These are phyloP conservation scores for Triangularia verruculosa DNA, from an alignment of 2,329 filamentous ascomycete genomes.

Conservation along the genomic window DNA sequence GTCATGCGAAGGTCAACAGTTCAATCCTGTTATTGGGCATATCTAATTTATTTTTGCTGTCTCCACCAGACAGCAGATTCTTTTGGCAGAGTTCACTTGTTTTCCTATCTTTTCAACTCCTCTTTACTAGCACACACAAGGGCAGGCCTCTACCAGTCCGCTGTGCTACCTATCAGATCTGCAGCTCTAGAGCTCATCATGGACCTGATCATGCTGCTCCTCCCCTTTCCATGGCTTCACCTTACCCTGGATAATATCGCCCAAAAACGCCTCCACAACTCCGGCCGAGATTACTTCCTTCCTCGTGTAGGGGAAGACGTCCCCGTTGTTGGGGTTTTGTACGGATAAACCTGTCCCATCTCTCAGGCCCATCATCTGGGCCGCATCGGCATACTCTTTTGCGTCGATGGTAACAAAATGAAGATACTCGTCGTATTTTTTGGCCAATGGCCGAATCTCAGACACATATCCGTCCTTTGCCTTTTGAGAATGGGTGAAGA, in stretches of 20 bases:
- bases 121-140: too few species aligned
- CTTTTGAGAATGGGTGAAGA: conserved; percentile 32
- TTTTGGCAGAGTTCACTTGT: too few species aligned
- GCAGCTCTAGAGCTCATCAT: conserved; percentile 22
- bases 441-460: conserved; percentile 41
- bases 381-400: conserved; percentile 45
- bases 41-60: not conserved
- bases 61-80: too few species aligned
- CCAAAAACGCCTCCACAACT: conserved; percentile 42
- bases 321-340: not conserved
- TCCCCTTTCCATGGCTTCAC: conserved; percentile 35
- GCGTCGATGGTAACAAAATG: conserved; percentile 47
- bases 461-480: conserved; percentile 37
- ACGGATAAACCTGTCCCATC: conserved; percentile 42
- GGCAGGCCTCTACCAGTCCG: too few species aligned
- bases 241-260: conserved; percentile 43
- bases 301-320: conserved; percentile 24
- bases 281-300: conserved; percentile 33
- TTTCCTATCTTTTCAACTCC: too few species aligned
- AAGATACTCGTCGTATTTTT: conserved; percentile 46
- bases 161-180: too few species aligned
- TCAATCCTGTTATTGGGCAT: conserved; percentile 18
- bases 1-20: conserved; percentile 18
- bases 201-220: not conserved
- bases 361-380: conserved; percentile 38